phyloP scores from a whole-genome alignment of 129 eudicot genomes.

The Solidago caesia region DNA sequence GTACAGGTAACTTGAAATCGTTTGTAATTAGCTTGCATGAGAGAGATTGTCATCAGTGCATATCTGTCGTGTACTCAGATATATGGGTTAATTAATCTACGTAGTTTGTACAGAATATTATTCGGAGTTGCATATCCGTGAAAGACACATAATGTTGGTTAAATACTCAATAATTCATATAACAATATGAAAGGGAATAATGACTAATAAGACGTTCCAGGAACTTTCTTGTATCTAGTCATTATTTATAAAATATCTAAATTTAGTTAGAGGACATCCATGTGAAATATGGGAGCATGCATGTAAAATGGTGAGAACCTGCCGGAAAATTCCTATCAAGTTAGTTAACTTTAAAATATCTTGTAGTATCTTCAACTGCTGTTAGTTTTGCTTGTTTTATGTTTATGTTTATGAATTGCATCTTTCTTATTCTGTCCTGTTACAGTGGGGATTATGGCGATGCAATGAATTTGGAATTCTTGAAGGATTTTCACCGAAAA shows the following conservation, averaged over 20 bases:
- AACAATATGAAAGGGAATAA: too few species aligned
- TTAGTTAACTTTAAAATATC: background rate
- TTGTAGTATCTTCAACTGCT: background rate
- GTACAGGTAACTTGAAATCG: slow-evolving; percentile 46
- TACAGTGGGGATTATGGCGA: slow-evolving; percentile 69
- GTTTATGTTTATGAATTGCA: slow-evolving; percentile 5
- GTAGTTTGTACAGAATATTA: too few species aligned
- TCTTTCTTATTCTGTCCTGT: slow-evolving; percentile 2
- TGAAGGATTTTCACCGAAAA: slow-evolving; percentile 73
- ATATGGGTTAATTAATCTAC: background rate
- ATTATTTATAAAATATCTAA: too few species aligned
- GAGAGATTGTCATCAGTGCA: background rate
- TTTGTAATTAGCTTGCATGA: background rate
- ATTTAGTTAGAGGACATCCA: too few species aligned
- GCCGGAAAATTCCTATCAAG: background rate
- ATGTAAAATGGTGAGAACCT: too few species aligned
- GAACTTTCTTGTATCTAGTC: too few species aligned
- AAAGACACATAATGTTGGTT: too few species aligned
- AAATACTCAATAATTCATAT: too few species aligned
- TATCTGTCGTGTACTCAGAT: background rate
- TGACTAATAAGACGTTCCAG: too few species aligned
- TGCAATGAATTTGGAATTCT: slow-evolving; percentile 40
- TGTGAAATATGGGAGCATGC: too few species aligned
- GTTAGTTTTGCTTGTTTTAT: slow-evolving; percentile 1
- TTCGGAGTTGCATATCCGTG: too few species aligned